Conservation (phyloP, 495 filamentous ascomycete genomes). For the Penicillium egyptiacum region DNA sequence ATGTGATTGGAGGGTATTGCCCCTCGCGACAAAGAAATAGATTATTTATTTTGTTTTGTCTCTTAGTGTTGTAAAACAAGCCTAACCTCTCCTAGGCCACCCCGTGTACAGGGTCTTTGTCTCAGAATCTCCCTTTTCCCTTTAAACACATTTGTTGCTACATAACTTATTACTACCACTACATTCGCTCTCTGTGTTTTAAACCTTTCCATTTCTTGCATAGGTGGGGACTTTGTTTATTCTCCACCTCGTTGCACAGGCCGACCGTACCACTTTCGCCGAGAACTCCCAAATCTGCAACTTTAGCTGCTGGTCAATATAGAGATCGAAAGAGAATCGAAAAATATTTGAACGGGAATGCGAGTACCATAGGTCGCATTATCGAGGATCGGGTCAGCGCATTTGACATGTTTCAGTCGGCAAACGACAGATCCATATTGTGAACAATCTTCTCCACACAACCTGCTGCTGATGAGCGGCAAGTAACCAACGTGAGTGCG, state of each 20-base stretch:
- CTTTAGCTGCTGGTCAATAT: conserved; percentile 7
- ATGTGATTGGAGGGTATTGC: conserved; percentile 14
- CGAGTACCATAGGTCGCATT: conserved; percentile 6
- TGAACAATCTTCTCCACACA: not conserved
- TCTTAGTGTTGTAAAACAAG: not conserved
- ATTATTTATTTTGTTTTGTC: conserved; percentile 1
- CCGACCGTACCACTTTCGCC: conserved; percentile 24
- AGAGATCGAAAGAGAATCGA: not conserved
- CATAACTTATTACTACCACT: not conserved
- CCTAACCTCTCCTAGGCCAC: not conserved
- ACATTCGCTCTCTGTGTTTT: not conserved
- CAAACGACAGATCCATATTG: conserved; percentile 1
- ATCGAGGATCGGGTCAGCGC: conserved; percentile 2
- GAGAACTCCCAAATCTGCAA: conserved; percentile 9
- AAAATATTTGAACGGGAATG: not conserved
- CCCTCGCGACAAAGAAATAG: conserved; percentile 20
- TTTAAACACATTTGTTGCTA: not conserved
- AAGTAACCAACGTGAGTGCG: conserved; percentile 5
- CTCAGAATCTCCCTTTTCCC: not conserved
- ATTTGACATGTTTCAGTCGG: conserved; percentile 19
- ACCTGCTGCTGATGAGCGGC: conserved; percentile 1
- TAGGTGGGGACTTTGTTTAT: conserved; percentile 29
- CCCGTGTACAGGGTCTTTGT: conserved; percentile 6
- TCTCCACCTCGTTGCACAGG: conserved; percentile 37
- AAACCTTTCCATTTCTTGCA: conserved; percentile 4